These are phyloP conservation scores for Mortierella claussenii DNA, from an alignment of 192 early-diverging fungal genomes.

Conservation along the genomic window DNA sequence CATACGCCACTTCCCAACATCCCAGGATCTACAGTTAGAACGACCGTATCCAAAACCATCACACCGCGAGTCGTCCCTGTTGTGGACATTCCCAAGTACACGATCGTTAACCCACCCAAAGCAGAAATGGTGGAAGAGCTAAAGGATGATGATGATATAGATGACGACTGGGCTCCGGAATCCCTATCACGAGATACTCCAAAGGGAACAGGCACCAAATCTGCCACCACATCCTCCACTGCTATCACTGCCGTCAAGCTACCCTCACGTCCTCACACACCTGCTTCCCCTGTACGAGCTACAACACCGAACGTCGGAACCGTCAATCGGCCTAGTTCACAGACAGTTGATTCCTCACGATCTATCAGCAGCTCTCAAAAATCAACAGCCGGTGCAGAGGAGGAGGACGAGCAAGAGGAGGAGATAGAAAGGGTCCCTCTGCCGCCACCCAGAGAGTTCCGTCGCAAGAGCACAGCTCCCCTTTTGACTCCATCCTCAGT, in stretches of 20 bases:
- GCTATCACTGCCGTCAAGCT: background rate
- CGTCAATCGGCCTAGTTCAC: background rate
- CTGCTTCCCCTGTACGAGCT: background rate
- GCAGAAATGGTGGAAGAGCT: slow-evolving; percentile 12
- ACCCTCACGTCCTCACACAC: background rate
- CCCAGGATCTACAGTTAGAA: too few species aligned
- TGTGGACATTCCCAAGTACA: slow-evolving; percentile 40
- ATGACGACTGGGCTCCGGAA: slow-evolving; percentile 33
- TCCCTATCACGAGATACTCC: slow-evolving; percentile 34
- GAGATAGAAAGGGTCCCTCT: slow-evolving; percentile 26
- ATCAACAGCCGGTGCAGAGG: background rate
- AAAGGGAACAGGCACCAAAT: background rate
- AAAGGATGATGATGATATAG: slow-evolving; percentile 11
- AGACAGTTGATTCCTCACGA: background rate
- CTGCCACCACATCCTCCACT: background rate
- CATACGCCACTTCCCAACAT: too few species aligned
- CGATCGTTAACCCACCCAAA: slow-evolving; percentile 30
- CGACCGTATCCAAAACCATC: slow-evolving; percentile 29
- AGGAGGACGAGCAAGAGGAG: background rate
- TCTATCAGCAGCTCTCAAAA: background rate
- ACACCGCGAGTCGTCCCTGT: slow-evolving; percentile 42
- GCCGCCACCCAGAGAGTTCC: slow-evolving; percentile 45
- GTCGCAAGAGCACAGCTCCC: slow-evolving; percentile 19
- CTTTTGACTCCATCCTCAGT: background rate
- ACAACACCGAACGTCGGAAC: background rate